These are phyloP conservation scores for Butyriboletus appendiculatus DNA, from an alignment of 1,284 basidiomycete genomes.

Conservation along the genomic window DNA sequence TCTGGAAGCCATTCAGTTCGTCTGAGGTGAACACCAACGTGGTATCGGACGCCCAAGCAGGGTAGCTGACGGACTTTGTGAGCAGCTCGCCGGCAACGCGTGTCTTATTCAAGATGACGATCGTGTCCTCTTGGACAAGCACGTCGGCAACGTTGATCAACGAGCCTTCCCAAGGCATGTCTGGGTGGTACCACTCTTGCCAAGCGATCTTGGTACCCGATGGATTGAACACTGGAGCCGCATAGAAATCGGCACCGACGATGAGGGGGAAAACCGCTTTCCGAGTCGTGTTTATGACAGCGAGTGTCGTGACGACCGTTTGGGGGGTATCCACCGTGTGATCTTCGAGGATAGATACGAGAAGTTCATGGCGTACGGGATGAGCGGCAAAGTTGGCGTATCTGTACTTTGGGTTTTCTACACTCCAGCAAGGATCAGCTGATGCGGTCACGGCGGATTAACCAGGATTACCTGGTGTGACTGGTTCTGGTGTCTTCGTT, in stretches of 20 bases:
- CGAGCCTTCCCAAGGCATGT: constrained; percentile 83
- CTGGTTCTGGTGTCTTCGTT: constrained; percentile 10
- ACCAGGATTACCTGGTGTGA: constrained; percentile 30
- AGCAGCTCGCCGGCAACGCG: constrained; percentile 50
- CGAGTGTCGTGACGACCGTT: constrained; percentile 51
- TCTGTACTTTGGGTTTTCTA: constrained; percentile 44
- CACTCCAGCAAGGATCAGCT: not conserved
- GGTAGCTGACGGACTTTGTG: constrained; percentile 53
- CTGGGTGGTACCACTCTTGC: constrained; percentile 75
- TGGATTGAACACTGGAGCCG: constrained; percentile 60
- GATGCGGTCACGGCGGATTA: not conserved
- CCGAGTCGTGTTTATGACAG: constrained; percentile 43
- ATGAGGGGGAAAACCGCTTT: constrained; percentile 34
- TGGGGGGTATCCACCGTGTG: constrained; percentile 55
- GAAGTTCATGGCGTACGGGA: constrained; percentile 23
- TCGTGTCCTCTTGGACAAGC: constrained; percentile 38
- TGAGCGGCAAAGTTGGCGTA: constrained; percentile 48
- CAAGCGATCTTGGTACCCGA: constrained; percentile 67
- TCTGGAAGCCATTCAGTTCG: constrained; percentile 54
- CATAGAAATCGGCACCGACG: constrained; percentile 58
- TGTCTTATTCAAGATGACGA: constrained; percentile 29
- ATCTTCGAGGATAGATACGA: constrained; percentile 52
- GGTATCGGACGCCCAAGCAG: constrained; percentile 59
- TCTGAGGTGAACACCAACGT: constrained; percentile 71
- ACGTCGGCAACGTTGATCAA: constrained; percentile 58